phyloP scores from a whole-genome alignment of 2,329 filamentous ascomycete species.

The Didymella pomorum region DNA sequence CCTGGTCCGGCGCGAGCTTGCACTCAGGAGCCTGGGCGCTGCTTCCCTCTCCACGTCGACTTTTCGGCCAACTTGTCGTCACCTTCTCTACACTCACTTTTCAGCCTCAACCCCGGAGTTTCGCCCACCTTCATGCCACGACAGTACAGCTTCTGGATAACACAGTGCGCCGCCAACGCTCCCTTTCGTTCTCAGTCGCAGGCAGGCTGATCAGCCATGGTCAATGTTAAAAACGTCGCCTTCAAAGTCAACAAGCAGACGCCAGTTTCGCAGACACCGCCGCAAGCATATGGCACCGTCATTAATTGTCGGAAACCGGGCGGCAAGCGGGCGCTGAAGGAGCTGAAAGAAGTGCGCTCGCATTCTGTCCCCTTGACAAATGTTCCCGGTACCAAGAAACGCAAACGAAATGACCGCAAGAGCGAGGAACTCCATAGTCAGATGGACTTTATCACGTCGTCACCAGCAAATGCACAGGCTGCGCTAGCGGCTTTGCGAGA shows the following conservation, averaged over 20 bases:
- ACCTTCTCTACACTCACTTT: constrained; percentile 28
- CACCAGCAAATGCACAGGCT: constrained; percentile 14
- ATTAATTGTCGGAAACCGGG: constrained; percentile 47
- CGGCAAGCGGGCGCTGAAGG: constrained; percentile 36
- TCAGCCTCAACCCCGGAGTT: constrained; percentile 14
- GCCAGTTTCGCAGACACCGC: constrained; percentile 36
- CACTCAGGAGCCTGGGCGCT: constrained; percentile 35
- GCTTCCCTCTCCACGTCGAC: constrained; percentile 40
- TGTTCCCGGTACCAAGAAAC: constrained; percentile 38
- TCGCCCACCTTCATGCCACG: constrained; percentile 15
- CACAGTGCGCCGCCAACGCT: constrained; percentile 26
- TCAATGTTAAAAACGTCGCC: constrained; percentile 49
- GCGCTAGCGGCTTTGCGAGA: constrained; percentile 7
- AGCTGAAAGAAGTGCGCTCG: constrained; percentile 39
- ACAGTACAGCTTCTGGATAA: constrained; percentile 15
- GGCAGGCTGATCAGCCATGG: constrained; percentile 49
- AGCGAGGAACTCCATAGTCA: constrained; percentile 15
- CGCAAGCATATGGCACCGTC: constrained; percentile 44
- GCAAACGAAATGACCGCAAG: constrained; percentile 25
- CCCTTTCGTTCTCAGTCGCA: constrained; percentile 35
- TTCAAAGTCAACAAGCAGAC: constrained; percentile 51
- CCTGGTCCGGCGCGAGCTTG: constrained; percentile 28
- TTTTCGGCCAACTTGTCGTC: constrained; percentile 31
- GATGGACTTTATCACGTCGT: constrained; percentile 8
- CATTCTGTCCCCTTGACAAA: constrained; percentile 43